A percentile compares a stretch with the other conserved stretches of the same genome.
Conservation (phyloP, 192 early-diverging fungal species). For the Backusella mclennaniae region DNA sequence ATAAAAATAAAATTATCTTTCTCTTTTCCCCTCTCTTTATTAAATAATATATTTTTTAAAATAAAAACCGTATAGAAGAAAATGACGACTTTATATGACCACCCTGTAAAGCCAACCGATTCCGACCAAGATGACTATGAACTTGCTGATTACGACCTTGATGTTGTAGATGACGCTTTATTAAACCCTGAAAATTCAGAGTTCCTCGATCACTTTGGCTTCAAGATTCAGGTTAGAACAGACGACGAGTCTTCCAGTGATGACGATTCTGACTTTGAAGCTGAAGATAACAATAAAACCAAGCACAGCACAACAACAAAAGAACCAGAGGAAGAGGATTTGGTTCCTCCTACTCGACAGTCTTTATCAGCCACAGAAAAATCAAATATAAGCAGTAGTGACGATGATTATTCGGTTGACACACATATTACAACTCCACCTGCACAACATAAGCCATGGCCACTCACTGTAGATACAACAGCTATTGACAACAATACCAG, state of each 20-base stretch:
- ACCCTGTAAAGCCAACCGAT: not conserved
- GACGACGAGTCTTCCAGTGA: slow-evolving; percentile 28
- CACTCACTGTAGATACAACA: not conserved
- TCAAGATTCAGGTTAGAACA: slow-evolving; percentile 29
- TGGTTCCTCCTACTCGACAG: not conserved
- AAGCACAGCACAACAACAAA: not conserved
- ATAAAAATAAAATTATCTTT: not conserved
- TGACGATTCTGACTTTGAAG: slow-evolving; percentile 14
- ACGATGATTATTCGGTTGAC: slow-evolving; percentile 26
- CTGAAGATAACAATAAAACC: not conserved
- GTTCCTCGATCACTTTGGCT: slow-evolving; percentile 29
- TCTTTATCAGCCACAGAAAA: not conserved
- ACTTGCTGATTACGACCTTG: slow-evolving; percentile 27
- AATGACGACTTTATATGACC: slow-evolving; percentile 8
- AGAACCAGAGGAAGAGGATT: not conserved
- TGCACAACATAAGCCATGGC: not conserved
- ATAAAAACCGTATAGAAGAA: not conserved
- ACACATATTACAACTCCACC: slow-evolving; percentile 32
- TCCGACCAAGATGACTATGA: slow-evolving; percentile 10
- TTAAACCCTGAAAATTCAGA: slow-evolving; percentile 17
- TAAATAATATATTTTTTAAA: not conserved
- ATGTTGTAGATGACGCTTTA: slow-evolving; percentile 30
- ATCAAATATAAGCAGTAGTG: not conserved
- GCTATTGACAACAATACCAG: not conserved
- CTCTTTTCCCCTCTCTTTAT: not conserved